Conservation (phyloP, 352 stramenopile genomes). For the Phytophthora pini region DNA sequence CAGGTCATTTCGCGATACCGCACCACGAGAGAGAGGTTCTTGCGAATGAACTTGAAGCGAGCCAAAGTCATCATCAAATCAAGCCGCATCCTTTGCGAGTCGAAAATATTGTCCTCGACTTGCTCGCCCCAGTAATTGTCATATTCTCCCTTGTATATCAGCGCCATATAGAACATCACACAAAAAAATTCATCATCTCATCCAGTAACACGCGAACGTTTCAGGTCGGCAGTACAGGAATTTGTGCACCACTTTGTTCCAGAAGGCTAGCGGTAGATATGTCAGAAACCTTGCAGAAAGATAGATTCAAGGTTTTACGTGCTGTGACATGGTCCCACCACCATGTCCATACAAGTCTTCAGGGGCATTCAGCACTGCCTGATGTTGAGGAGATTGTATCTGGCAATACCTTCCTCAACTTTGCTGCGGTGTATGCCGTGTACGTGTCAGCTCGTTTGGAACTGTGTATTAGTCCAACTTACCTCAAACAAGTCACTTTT, state of each 20-base stretch:
- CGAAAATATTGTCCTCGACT: neutral
- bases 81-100: neutral
- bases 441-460: neutral
- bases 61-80: neutral
- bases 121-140: slow-evolving; percentile 38
- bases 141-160: slow-evolving; percentile 38
- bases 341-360: neutral
- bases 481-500: neutral
- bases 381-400: neutral
- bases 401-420: neutral
- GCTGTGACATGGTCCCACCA: neutral
- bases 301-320: neutral
- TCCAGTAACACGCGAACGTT: slow-evolving; percentile 2
- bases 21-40: neutral
- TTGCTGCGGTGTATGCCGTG: neutral
- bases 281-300: neutral
- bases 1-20: neutral
- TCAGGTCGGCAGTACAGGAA: neutral
- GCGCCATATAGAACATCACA: slow-evolving; percentile 7
- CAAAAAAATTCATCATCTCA: slow-evolving; percentile 16
- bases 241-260: slow-evolving; percentile 1
- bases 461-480: neutral
- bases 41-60: neutral
- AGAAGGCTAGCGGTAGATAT: slow-evolving; percentile 1
- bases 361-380: neutral